Evolutionary conservation across 768 basidiomycete species (phyloP).

Genomic region (Tricholomella constricta): DNA sequence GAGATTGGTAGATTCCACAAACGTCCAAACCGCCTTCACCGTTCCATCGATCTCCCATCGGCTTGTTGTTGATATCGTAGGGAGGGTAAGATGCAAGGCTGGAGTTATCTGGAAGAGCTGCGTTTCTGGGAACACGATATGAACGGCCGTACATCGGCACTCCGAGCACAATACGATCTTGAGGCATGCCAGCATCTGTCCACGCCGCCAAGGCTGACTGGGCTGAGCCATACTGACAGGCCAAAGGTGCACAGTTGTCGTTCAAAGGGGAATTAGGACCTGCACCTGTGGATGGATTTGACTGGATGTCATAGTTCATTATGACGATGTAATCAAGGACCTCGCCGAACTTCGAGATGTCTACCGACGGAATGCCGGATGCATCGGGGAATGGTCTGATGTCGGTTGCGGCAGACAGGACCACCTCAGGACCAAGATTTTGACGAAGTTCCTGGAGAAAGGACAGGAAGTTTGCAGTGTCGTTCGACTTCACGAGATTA

Average conservation of each 20-base stretch:
- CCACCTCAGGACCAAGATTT: conserved; percentile 52
- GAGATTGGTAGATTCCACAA: conserved; percentile 57
- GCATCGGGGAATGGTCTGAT: conserved; percentile 65
- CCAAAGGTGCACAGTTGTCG: conserved; percentile 67
- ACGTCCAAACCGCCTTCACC: conserved; percentile 47
- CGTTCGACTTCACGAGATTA: conserved; percentile 61
- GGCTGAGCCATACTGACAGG: conserved; percentile 72
- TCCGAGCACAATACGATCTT: conserved; percentile 73
- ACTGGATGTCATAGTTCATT: conserved; percentile 74
- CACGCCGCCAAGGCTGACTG: conserved; percentile 72
- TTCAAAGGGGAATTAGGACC: conserved; percentile 86
- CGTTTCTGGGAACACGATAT: conserved; percentile 43
- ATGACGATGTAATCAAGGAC: conserved; percentile 75
- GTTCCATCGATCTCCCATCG: conserved; percentile 60
- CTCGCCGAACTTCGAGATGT: conserved; percentile 67
- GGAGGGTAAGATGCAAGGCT: conserved; percentile 50
- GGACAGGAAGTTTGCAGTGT: conserved; percentile 76
- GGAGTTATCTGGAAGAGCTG: conserved; percentile 36
- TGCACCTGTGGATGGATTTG: conserved; percentile 52
- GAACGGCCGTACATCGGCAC: conserved; percentile 86
- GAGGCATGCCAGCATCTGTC: conserved; percentile 77
- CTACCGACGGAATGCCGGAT: conserved; percentile 53
- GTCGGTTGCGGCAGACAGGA: conserved; percentile 73
- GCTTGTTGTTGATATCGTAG: conserved; percentile 47
- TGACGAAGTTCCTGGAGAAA: conserved; percentile 74